Conservation (phyloP, 768 basidiomycete genomes). For the Lentinus tigrinus region DNA sequence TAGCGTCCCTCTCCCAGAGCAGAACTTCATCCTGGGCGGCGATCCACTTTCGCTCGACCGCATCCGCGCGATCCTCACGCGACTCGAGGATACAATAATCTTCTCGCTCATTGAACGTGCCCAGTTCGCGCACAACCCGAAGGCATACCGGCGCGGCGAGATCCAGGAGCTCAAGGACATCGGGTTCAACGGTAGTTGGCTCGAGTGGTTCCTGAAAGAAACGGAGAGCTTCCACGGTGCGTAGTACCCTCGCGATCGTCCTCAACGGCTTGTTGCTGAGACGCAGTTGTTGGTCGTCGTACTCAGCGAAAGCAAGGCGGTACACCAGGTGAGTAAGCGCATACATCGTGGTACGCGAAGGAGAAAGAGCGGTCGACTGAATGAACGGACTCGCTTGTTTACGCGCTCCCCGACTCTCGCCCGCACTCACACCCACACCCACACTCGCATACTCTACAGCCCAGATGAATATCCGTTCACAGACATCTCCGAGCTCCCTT, state of each 20-base stretch:
- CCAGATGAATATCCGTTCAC: constrained; percentile 99
- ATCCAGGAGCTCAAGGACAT: constrained; percentile 75
- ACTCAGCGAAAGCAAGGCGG: constrained; percentile 86
- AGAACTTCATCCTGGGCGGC: constrained; percentile 63
- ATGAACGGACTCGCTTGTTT: background rate
- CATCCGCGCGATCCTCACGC: constrained; percentile 82
- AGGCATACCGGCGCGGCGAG: constrained; percentile 78
- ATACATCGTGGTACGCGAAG: too few species aligned
- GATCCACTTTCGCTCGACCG: constrained; percentile 86
- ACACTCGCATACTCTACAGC: constrained; percentile 40
- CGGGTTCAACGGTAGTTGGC: constrained; percentile 85
- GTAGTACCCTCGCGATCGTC: constrained; percentile 28
- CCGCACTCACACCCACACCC: background rate
- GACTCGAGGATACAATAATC: constrained; percentile 98
- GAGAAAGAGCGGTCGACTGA: background rate
- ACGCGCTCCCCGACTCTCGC: background rate
- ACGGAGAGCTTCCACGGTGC: constrained; percentile 92
- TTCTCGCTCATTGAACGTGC: constrained; percentile 96
- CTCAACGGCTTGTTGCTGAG: background rate
- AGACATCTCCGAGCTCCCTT: constrained; percentile 60
- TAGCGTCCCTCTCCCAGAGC: constrained; percentile 29
- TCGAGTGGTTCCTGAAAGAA: constrained; percentile 97
- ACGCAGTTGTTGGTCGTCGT: background rate
- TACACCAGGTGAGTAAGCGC: constrained; percentile 74
- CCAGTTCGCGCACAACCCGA: constrained; percentile 92